Evolutionary conservation across 75 land plant genomes (phyloP).

Genomic region (Pinus tabuliformis): DNA sequence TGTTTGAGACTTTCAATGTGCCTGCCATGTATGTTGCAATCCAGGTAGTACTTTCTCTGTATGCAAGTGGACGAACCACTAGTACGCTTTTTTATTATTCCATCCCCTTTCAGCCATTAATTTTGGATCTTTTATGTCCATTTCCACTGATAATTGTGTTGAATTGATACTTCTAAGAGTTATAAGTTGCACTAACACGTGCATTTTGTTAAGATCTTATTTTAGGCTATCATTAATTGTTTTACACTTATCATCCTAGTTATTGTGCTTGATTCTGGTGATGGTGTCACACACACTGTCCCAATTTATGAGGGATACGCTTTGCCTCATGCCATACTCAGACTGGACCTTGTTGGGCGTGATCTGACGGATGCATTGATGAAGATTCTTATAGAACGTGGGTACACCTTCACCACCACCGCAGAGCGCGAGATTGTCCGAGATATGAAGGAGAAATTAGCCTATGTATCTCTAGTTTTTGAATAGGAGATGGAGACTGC

Average conservation of each 20-base stretch:
- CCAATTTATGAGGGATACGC: constrained; percentile 64
- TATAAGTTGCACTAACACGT: no score
- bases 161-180: no score
- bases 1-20: constrained; percentile 56
- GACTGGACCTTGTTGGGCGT: constrained; percentile 64
- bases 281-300: constrained; percentile 52
- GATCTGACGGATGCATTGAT: constrained; percentile 68
- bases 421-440: constrained; percentile 78
- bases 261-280: constrained; percentile 48
- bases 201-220: no score
- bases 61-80: constrained; percentile 47
- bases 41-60: constrained; percentile 42
- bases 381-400: constrained; percentile 75
- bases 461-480: constrained; percentile 64
- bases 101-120: neutral
- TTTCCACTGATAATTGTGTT: neutral
- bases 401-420: constrained; percentile 71
- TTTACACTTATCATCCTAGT: constrained; percentile 9
- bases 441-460: constrained; percentile 73
- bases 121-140: neutral
- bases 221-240: no score
- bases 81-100: constrained; percentile 12
- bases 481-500: constrained; percentile 68
- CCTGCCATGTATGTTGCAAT: constrained; percentile 57
- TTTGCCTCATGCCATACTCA: constrained; percentile 60